Percentiles rank a stretch among this genome's conserved stretches.
phyloP scores from a whole-genome alignment of 2,329 filamentous ascomycete species.

The Xylaria sp. region DNA sequence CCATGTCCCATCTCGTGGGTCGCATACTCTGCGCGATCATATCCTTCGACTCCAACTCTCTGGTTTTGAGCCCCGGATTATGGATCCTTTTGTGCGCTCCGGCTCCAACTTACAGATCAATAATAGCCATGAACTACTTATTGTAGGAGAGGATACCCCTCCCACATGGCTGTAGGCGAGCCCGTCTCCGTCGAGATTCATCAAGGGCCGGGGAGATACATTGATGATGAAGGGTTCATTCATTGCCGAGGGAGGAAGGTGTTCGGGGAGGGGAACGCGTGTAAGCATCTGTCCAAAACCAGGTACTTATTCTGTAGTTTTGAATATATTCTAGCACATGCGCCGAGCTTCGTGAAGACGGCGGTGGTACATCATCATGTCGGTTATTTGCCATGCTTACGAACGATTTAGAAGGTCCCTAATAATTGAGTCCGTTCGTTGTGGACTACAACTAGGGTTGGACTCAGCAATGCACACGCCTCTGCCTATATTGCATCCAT shows the following conservation, averaged over 20 bases:
- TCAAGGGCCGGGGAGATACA: no score
- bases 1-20: no score
- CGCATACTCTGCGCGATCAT: no score
- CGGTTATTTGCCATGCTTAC: not conserved
- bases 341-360: not conserved
- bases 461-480: constrained; percentile 5
- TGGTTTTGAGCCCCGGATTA: not conserved
- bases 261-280: not conserved
- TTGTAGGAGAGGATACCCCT: not conserved
- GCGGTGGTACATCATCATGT: not conserved
- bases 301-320: not conserved
- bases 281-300: not conserved
- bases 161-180: no score
- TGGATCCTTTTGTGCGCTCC: not conserved
- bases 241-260: not conserved
- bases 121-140: no score
- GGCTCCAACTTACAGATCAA: not conserved
- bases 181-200: no score
- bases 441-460: not conserved
- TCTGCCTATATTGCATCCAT: not conserved
- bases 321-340: not conserved
- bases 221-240: no score
- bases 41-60: no score
- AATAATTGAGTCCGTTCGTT: not conserved
- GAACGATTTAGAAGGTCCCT: not conserved